Evolutionary conservation across 345 rosid species (phyloP), one percentile per base, ranked within the genome.

Genomic region (Adansonia digitata): DNA sequence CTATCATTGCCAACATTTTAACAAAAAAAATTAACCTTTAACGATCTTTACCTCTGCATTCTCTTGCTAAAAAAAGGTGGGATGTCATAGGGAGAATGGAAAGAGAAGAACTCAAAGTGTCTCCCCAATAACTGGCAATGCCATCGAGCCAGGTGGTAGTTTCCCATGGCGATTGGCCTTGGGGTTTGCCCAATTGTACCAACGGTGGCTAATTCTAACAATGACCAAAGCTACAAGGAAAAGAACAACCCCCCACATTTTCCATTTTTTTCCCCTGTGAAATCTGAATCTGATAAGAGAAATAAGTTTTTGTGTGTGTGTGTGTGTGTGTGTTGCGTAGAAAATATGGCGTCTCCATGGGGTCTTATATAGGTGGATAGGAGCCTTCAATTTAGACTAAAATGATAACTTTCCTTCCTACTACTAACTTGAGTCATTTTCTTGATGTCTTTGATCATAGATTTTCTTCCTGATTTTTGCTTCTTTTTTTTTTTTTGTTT

Each of bases 61-160:
- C 71, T 53, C 3, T 53, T 53, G 27, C 27, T 53, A 22, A 53
- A 0, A 2, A 53, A 53, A 20, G 59, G 59, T 20, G 59, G 59
- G 59, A 53, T 53, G 5, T 53, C 27, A 22, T 20, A 8, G 0
- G 0, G 1, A 20, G 11, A 20, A 22, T 20, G 0, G 5, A 11
- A 2, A 0, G 13, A 53, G 59, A 53, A 53, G 59, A 53, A 53
- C 9, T 53, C 24, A n/a, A 2, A 52, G 11, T 6, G 56, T 52
- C 11, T 52, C 80, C 71, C 80, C 83, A 29, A 81, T 74, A 77
- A 80, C 46, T 1, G 82, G 82, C 7, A 72, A 76, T 1, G 79
- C 82, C 79, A 72, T 72, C 0, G 76, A 71, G 13, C 77, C 56
- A 0, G 56, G 26, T 7, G 56, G 56, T n/a, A 52, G 56, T 52